Conservation (phyloP, 345 rosid species). For the Microthlaspi erraticum region DNA sequence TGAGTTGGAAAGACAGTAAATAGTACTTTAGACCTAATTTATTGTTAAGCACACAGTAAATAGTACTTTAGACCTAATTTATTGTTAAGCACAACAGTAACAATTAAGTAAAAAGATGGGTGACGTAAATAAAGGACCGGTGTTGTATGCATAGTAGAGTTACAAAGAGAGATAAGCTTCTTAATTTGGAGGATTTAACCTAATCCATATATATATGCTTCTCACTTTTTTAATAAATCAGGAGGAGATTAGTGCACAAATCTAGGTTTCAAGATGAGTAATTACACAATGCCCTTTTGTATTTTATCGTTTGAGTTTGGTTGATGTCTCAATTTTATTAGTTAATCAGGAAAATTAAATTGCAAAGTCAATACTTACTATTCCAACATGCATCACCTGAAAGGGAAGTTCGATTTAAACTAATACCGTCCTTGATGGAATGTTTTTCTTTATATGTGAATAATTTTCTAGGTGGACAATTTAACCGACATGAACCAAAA, state of each 20-base stretch:
- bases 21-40: not conserved
- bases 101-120: slow-evolving; percentile 2
- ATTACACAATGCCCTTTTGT: slow-evolving; percentile 25
- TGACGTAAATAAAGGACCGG: slow-evolving; percentile 18
- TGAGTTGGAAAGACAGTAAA: slow-evolving; percentile 27
- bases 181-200: slow-evolving; percentile 27
- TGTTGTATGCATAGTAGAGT: not conserved
- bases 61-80: not conserved
- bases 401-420: slow-evolving; percentile 37
- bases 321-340: slow-evolving; percentile 24
- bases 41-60: not conserved
- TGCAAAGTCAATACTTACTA: slow-evolving; percentile 43
- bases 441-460: not conserved
- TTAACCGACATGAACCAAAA: slow-evolving; percentile 1
- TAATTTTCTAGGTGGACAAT: not conserved
- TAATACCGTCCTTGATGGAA: slow-evolving; percentile 31
- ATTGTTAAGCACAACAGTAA: too few species aligned
- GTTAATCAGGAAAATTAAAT: not conserved
- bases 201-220: slow-evolving; percentile 19
- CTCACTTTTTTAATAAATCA: not conserved
- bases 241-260: slow-evolving; percentile 35
- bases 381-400: slow-evolving; percentile 41
- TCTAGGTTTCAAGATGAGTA: slow-evolving; percentile 24
- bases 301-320: slow-evolving; percentile 24
- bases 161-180: slow-evolving; percentile 23